Conservation (phyloP, 331 rosid species). For the Erythrophleum ivorense region DNA sequence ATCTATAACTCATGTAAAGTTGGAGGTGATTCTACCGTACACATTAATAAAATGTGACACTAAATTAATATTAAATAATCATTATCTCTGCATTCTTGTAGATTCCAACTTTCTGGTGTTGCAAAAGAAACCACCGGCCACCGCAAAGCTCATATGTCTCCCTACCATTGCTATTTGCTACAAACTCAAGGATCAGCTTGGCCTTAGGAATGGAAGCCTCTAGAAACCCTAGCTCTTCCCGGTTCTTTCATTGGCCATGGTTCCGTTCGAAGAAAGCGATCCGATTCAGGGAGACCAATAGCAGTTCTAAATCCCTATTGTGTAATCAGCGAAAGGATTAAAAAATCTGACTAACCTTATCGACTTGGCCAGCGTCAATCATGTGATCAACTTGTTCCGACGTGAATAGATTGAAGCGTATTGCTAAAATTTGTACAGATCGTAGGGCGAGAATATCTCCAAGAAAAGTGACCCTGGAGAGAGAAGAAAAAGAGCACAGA, state of each 20-base stretch:
- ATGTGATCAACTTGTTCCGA: background rate
- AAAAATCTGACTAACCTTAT: background rate
- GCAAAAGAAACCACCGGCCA: background rate
- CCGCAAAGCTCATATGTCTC: background rate
- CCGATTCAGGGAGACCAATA: background rate
- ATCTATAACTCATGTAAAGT: background rate
- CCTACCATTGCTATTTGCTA: background rate
- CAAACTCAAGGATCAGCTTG: background rate
- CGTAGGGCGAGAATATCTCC: background rate
- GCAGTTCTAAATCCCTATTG: background rate
- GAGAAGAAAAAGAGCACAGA: background rate
- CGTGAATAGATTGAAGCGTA: background rate
- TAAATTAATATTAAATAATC: background rate
- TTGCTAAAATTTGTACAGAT: background rate
- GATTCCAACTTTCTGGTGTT: background rate
- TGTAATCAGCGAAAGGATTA: background rate
- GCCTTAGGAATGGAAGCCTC: background rate
- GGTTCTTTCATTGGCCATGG: background rate
- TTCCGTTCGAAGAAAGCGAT: background rate
- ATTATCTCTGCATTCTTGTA: background rate
- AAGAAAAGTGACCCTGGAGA: background rate
- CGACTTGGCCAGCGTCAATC: background rate
- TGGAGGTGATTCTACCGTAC: background rate
- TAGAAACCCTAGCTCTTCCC: background rate
- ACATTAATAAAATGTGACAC: background rate